Conservation (phyloP, 352 stramenopile species). For the Pythium volutum region DNA sequence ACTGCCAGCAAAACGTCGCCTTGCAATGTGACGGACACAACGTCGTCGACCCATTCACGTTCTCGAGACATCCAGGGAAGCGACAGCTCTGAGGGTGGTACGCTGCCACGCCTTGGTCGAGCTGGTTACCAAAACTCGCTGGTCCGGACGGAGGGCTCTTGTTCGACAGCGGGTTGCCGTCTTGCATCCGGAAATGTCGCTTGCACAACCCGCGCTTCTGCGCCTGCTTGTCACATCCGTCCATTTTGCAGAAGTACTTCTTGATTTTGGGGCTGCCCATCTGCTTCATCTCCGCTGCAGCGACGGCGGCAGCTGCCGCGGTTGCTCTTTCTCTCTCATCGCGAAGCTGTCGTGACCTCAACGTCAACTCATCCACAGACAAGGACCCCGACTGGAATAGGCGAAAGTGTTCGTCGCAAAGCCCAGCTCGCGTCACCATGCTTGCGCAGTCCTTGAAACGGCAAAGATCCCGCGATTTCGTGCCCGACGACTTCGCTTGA, state of each 20-base stretch:
- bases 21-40: conserved; percentile 52
- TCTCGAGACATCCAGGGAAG: conserved; percentile 44
- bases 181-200: conserved; percentile 52
- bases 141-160: conserved; percentile 2
- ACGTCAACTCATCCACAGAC: conserved; percentile 56
- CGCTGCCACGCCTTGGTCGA: conserved; percentile 11
- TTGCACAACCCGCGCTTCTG: conserved; percentile 65
- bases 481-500: conserved; percentile 10
- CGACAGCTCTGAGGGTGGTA: conserved; percentile 26
- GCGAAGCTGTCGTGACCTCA: conserved; percentile 35
- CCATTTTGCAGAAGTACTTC: conserved; percentile 68
- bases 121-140: conserved; percentile 16
- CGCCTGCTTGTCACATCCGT: conserved; percentile 59
- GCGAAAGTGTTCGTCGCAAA: conserved; percentile 49
- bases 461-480: conserved; percentile 28
- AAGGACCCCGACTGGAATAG: conserved; percentile 47
- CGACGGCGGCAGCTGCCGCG: conserved; percentile 16
- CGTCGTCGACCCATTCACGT: conserved; percentile 17
- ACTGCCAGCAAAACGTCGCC: conserved; percentile 58
- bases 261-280: conserved; percentile 27
- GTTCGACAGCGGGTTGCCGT: conserved; percentile 6
- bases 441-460: conserved; percentile 39
- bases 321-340: conserved; percentile 20
- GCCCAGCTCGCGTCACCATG: conserved; percentile 28
- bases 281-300: conserved; percentile 26